Conservation (phyloP, 371 early-diverging fungal species). For the Caulochytrium protostelioides region DNA sequence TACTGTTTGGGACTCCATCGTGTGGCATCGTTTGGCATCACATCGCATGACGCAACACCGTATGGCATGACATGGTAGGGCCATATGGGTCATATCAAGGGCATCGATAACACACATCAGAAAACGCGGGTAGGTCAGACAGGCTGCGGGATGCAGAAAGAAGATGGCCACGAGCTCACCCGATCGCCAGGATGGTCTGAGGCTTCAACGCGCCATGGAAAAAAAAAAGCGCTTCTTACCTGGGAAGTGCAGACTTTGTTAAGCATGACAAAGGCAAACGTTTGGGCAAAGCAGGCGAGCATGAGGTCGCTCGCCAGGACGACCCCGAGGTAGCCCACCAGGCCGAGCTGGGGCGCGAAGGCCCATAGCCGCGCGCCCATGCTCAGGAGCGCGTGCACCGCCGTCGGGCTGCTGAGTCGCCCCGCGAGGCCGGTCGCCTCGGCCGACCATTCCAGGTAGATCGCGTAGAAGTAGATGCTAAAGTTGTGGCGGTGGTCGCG, state of each 20-base stretch:
- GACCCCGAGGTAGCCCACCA: slow-evolving; percentile 27
- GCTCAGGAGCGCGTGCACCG: too few relatives aligned
- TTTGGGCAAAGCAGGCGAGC: slow-evolving; percentile 75
- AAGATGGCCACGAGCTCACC: background rate
- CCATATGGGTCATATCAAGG: too few relatives aligned
- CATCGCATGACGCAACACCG: too few relatives aligned
- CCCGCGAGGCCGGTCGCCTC: background rate
- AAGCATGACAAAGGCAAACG: slow-evolving; percentile 80
- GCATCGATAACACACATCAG: background rate
- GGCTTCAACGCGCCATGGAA: too few relatives aligned
- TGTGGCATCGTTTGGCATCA: too few relatives aligned
- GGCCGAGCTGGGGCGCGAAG: slow-evolving; percentile 51
- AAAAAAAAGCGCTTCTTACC: slow-evolving; percentile 34
- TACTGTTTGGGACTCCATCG: too few relatives aligned
- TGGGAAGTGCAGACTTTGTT: slow-evolving; percentile 97
- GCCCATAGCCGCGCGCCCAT: slow-evolving; percentile 33
- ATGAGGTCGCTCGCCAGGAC: slow-evolving; percentile 41
- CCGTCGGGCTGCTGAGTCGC: too few relatives aligned
- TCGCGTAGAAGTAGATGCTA: slow-evolving; percentile 79
- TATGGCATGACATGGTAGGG: too few relatives aligned
- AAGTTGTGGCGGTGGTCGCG: slow-evolving; percentile 97
- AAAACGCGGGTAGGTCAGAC: background rate
- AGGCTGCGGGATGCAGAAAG: background rate
- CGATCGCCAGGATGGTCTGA: too few relatives aligned
- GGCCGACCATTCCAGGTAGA: slow-evolving; percentile 69